Percentiles rank a stretch among this genome's conserved stretches.
These are phyloP conservation scores for Zoysia matrella DNA, from an alignment of 202 grass and related monocot species.

Conservation along the genomic window DNA sequence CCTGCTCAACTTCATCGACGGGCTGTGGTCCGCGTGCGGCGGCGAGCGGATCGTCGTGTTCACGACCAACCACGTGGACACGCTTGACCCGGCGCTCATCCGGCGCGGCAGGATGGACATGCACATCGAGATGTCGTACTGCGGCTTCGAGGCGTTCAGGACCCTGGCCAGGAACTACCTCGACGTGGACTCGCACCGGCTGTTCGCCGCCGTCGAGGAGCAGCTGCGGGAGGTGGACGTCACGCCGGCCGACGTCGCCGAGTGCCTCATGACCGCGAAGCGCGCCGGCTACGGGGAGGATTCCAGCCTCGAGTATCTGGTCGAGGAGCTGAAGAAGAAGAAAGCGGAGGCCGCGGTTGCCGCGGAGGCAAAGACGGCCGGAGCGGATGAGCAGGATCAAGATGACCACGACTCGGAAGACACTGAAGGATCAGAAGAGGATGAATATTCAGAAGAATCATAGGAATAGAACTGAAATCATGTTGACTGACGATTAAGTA, in stretches of 20 bases:
- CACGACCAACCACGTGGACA: constrained; percentile 44
- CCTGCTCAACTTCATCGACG: constrained; percentile 69
- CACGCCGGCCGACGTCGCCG: constrained; percentile 59
- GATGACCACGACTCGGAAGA: too few species aligned
- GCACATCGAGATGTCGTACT: constrained; percentile 34
- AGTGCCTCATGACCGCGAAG: constrained; percentile 51
- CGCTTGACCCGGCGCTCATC: too few species aligned
- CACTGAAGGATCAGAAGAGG: too few species aligned
- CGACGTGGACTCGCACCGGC: constrained; percentile 18
- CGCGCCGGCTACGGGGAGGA: constrained; percentile 25
- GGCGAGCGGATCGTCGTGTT: constrained; percentile 56
- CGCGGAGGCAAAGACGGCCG: too few species aligned
- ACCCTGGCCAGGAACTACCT: constrained; percentile 60
- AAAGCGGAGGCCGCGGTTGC: background rate
- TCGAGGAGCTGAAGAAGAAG: constrained; percentile 14
- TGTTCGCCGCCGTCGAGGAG: constrained; percentile 29
- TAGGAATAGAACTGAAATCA: too few species aligned
- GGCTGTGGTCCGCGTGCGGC: constrained; percentile 59
- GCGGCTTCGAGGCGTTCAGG: constrained; percentile 54
- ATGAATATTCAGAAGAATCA: too few species aligned
- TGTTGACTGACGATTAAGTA: too few species aligned
- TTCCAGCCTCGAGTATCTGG: constrained; percentile 9
- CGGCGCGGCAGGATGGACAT: too few species aligned
- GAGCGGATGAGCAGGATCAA: too few species aligned
- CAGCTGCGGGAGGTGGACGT: constrained; percentile 46